phyloP scores from a whole-genome alignment of 2,329 filamentous ascomycete species.

The Pleurostoma richardsiae region DNA sequence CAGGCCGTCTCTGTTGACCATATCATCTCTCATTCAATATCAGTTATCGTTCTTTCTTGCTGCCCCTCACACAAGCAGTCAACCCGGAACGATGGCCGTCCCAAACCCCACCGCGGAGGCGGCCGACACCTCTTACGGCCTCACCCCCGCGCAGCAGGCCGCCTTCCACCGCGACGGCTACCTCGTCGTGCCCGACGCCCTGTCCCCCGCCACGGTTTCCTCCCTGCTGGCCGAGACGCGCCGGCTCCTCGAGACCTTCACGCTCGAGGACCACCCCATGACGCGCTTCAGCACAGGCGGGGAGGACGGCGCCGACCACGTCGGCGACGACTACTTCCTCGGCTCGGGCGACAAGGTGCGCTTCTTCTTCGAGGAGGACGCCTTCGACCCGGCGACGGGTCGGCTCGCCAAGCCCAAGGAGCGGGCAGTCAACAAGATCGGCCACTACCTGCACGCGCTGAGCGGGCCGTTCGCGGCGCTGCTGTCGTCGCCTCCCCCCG shows the following conservation, averaged over 20 bases:
- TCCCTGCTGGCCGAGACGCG: conserved; percentile 71
- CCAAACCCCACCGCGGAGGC: too few species aligned
- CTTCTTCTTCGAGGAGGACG: conserved; percentile 97
- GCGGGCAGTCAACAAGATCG: conserved; percentile 84
- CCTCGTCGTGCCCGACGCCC: conserved; percentile 76
- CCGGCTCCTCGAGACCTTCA: conserved; percentile 68
- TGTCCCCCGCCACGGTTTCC: conserved; percentile 60
- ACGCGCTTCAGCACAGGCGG: conserved; percentile 89
- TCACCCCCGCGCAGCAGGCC: conserved; percentile 66
- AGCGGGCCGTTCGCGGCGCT: conserved; percentile 61
- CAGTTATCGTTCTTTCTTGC: too few species aligned
- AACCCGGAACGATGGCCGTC: too few species aligned
- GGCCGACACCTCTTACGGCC: conserved; percentile 35
- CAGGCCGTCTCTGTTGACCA: too few species aligned
- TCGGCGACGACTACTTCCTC: conserved; percentile 94
- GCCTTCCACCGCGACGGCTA: conserved; percentile 82
- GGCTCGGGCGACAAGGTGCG: conserved; percentile 84
- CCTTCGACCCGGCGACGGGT: conserved; percentile 60
- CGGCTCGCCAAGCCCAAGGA: conserved; percentile 72
- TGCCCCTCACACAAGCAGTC: too few species aligned
- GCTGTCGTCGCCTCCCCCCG: conserved; percentile 26
- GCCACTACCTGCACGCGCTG: conserved; percentile 68
- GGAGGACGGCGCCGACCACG: conserved; percentile 60
- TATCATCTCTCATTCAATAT: too few species aligned
- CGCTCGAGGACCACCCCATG: conserved; percentile 80